These are phyloP conservation scores for Ophiocordyceps camponoti-saundersi DNA, from an alignment of 2,329 filamentous ascomycete genomes.

Conservation along the genomic window DNA sequence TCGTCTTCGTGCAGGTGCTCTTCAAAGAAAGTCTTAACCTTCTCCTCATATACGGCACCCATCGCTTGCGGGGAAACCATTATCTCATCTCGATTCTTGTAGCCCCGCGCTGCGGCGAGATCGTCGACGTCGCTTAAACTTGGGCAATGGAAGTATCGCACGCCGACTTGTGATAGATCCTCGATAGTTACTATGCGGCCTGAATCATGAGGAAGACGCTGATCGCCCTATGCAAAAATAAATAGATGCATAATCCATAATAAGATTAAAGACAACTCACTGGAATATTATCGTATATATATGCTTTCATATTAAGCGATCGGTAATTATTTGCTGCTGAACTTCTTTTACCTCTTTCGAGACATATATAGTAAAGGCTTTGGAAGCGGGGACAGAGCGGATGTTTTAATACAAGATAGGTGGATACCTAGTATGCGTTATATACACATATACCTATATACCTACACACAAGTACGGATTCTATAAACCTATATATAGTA, in stretches of 20 bases:
- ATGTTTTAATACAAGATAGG: too few relatives aligned
- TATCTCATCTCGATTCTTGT: slow-evolving; percentile 92
- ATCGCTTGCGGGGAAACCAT: slow-evolving; percentile 73
- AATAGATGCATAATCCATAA: neutral
- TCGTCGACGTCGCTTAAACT: slow-evolving; percentile 50
- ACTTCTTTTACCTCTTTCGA: too few relatives aligned
- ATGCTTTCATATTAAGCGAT: slow-evolving; percentile 30
- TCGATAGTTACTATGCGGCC: slow-evolving; percentile 47
- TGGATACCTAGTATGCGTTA: too few relatives aligned
- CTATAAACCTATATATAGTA: too few relatives aligned
- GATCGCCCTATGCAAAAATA: slow-evolving; percentile 57
- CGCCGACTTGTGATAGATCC: slow-evolving; percentile 58
- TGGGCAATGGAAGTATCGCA: slow-evolving; percentile 58
- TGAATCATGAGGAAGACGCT: slow-evolving; percentile 79
- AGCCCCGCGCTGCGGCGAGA: slow-evolving; percentile 58
- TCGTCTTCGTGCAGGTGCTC: slow-evolving; percentile 98
- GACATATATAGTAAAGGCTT: too few relatives aligned
- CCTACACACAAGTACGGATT: too few relatives aligned
- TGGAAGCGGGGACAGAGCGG: too few relatives aligned
- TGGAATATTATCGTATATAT: slow-evolving; percentile 37
- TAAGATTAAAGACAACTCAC: slow-evolving; percentile 17
- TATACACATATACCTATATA: too few relatives aligned
- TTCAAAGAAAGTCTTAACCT: slow-evolving; percentile 84
- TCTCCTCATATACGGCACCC: slow-evolving; percentile 77
- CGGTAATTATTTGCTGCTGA: too few relatives aligned